Base-by-base conservation (phyloP, 176 grass and related monocot species). In the Eleusine indica region DNA sequence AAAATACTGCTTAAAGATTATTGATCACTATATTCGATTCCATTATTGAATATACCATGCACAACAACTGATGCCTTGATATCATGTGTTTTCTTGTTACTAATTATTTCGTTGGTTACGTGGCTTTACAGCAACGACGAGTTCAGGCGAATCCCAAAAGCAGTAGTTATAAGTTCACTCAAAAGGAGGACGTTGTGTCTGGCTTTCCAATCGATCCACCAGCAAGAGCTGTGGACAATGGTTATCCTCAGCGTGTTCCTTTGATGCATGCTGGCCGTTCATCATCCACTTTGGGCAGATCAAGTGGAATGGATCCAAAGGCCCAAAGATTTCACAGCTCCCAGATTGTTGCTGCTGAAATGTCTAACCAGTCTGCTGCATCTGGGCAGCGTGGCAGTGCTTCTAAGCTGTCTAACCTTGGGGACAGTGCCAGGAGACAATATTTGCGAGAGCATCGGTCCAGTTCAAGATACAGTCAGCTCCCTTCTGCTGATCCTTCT, bases 221-320 rank as follows among this genome's bases (percentile, higher is more conserved):
- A 1, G 89, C 86, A 90, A 84, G 69, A 89, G 76, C 79, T 79
- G 83, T n/a, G 14, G 91, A 96, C 74, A 94, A 92, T 64, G 89
- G 85, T 32, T 88, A 87, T 21, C 53, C 87, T 65, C 91, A 90
- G 44, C 89, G 83, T 52, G 78, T 82, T 77, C 83, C 88, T 87
- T 81, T 93, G 85, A 88, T 86, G 86, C 73, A 93, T 75, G 80
- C 89, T 85, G 93, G 89, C 16, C 93, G 88, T 86, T 94, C 90
- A 25, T 90, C 89, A 54, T 90, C 93, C 44, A 92, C 85, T 74
- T 68, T 94, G 32, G 91, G 87, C 14, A 86, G 90, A 61, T 84
- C 91, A 82, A 90, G 85, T 83, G 91, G 83, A 40, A 67, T 51
- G 49, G 90, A 95, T 70, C 73, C 60, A 3, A 92, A 88, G 21